A percentile compares a stretch with the other conserved stretches of the same genome.
Conservation (phyloP, 2,329 filamentous ascomycete species). For the Coleophoma crateriformis region DNA sequence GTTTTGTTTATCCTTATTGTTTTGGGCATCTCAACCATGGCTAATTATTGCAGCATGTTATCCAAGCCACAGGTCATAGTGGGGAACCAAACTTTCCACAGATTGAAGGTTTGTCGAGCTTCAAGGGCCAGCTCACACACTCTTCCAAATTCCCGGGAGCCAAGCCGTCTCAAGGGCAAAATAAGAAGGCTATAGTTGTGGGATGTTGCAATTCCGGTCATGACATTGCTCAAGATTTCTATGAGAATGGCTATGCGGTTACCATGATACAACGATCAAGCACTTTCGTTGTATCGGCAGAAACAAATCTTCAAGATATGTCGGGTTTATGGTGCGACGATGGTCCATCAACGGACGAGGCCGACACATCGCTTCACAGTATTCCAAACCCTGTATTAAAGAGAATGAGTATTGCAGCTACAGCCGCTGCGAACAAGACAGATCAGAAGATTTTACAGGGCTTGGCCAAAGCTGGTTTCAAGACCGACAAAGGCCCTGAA, state of each 20-base stretch:
- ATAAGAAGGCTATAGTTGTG: constrained; percentile 59
- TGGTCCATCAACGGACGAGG: constrained; percentile 58
- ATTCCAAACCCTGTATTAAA: constrained; percentile 57
- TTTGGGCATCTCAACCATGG: neutral
- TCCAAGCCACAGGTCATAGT: constrained; percentile 40
- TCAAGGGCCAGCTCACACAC: constrained; percentile 57
- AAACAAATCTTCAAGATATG: constrained; percentile 34
- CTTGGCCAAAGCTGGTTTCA: constrained; percentile 50
- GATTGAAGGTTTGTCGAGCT: constrained; percentile 43
- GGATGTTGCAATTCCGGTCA: constrained; percentile 65
- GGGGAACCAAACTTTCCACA: constrained; percentile 51
- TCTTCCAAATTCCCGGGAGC: constrained; percentile 56
- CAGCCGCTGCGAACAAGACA: constrained; percentile 27
- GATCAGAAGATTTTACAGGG: constrained; percentile 38
- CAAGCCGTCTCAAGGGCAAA: constrained; percentile 31
- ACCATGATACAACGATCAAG: constrained; percentile 65
- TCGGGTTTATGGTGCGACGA: constrained; percentile 31
- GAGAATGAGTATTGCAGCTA: constrained; percentile 43
- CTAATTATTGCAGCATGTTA: constrained; percentile 39
- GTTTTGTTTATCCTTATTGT: neutral
- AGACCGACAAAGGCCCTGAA: constrained; percentile 49
- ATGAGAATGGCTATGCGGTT: constrained; percentile 59
- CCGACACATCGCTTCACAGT: constrained; percentile 55
- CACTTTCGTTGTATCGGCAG: constrained; percentile 57
- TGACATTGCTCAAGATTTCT: constrained; percentile 64